These are phyloP conservation scores for Cyclocybe cylindracea DNA, from an alignment of 768 basidiomycete genomes.

Conservation along the genomic window DNA sequence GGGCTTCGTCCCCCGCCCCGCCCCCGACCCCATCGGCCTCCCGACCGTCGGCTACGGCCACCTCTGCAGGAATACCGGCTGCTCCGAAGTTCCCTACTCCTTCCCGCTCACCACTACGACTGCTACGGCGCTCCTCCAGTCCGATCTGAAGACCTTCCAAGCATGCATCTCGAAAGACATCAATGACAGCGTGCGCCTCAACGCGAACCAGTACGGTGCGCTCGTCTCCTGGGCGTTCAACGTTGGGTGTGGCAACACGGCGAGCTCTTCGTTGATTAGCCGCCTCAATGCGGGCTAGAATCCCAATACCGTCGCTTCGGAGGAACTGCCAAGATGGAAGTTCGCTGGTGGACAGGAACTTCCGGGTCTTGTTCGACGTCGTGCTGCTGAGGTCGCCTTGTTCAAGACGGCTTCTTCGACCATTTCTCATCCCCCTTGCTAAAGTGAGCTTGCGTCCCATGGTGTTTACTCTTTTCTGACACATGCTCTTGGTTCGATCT, in stretches of 20 bases:
- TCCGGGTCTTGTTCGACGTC: constrained; percentile 24
- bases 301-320: constrained; percentile 29
- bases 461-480: too few relatives aligned
- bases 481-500: too few relatives aligned
- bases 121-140: constrained; percentile 26
- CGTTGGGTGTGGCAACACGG: constrained; percentile 23
- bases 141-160: not conserved
- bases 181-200: constrained; percentile 20
- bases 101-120: constrained; percentile 32
- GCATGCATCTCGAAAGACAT: constrained; percentile 17
- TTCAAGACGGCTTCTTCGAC: constrained; percentile 27
- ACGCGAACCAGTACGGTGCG: constrained; percentile 32
- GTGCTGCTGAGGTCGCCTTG: constrained; percentile 26
- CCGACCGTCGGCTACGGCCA: constrained; percentile 39
- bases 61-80: constrained; percentile 28
- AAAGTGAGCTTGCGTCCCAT: too few relatives aligned
- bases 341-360: constrained; percentile 25
- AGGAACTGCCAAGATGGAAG: constrained; percentile 31
- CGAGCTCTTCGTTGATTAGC: constrained; percentile 23
- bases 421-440: too few relatives aligned
- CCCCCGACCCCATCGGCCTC: constrained; percentile 36
- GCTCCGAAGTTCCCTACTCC: constrained; percentile 32
- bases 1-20: constrained; percentile 34
- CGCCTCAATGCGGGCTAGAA: constrained; percentile 27
- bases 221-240: constrained; percentile 32